These are phyloP conservation scores for Fusarium foetens DNA, from an alignment of 2,329 filamentous ascomycete species.

Conservation along the genomic window DNA sequence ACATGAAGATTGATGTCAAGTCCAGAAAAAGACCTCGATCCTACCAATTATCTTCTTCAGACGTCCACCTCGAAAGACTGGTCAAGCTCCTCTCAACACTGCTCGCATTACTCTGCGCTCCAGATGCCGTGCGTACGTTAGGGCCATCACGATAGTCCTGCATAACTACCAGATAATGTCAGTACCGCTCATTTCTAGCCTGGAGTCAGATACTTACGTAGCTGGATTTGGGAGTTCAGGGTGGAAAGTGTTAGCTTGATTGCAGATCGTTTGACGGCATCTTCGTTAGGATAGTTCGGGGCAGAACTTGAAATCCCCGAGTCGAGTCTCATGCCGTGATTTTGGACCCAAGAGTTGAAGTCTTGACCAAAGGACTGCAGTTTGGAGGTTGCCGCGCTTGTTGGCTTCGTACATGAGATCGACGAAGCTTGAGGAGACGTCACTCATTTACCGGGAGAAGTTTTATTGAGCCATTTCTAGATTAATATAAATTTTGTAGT, in stretches of 20 bases:
- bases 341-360: background rate
- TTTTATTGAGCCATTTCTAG: background rate
- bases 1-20: background rate
- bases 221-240: background rate
- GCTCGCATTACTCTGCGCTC: background rate
- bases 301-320: background rate
- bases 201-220: background rate
- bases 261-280: background rate
- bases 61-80: background rate
- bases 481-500: background rate
- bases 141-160: background rate
- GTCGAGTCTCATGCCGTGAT: background rate
- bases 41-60: background rate
- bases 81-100: background rate
- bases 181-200: background rate
- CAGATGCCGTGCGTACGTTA: background rate
- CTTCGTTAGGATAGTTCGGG: background rate
- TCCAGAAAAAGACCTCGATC: background rate
- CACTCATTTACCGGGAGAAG: background rate
- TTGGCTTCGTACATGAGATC: background rate
- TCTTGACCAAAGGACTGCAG: background rate
- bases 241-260: background rate
- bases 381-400: background rate
- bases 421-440: background rate
- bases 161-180: background rate